These are phyloP conservation scores for Takashimella koratensis DNA, from an alignment of 1,284 basidiomycete genomes.

Conservation along the genomic window DNA sequence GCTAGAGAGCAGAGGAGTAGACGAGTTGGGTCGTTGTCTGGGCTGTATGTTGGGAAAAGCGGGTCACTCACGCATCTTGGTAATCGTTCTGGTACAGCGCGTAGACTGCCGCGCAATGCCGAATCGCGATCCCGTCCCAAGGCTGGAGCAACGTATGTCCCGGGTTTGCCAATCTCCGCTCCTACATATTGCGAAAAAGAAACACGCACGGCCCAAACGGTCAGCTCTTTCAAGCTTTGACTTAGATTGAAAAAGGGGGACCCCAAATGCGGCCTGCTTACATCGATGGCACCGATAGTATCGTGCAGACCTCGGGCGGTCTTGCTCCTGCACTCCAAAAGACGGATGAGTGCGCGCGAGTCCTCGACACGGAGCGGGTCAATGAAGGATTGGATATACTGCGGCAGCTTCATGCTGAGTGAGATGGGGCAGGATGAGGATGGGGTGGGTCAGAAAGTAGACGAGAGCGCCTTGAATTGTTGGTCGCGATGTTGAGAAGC, in stretches of 20 bases:
- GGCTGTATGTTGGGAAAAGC: too few species aligned
- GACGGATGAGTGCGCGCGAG: slow-evolving; percentile 22
- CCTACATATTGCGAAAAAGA: slow-evolving; percentile 13
- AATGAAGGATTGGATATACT: slow-evolving; percentile 37
- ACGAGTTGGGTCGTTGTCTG: too few species aligned
- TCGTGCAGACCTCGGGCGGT: slow-evolving; percentile 36
- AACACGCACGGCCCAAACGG: background rate
- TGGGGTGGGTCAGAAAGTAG: background rate
- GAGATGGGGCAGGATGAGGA: background rate
- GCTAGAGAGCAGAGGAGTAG: too few species aligned
- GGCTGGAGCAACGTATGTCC: slow-evolving; percentile 36
- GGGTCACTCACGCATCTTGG: slow-evolving; percentile 34
- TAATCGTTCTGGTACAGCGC: slow-evolving; percentile 34
- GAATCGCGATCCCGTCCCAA: slow-evolving; percentile 43
- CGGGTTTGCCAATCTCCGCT: slow-evolving; percentile 30
- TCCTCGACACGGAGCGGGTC: slow-evolving; percentile 35
- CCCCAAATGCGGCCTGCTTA: slow-evolving; percentile 20
- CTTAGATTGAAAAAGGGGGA: background rate
- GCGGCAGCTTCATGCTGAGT: slow-evolving; percentile 39
- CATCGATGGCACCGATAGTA: slow-evolving; percentile 38
- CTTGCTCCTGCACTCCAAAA: slow-evolving; percentile 34
- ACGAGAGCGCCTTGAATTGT: background rate
- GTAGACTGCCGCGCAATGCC: slow-evolving; percentile 42
- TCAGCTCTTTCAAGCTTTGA: background rate
- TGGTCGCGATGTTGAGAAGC: too few species aligned